Evolutionary conservation across 2,329 filamentous ascomycete species (phyloP), one percentile per base, ranked within the genome.

Genomic region (Neurospora crassa): DNA sequence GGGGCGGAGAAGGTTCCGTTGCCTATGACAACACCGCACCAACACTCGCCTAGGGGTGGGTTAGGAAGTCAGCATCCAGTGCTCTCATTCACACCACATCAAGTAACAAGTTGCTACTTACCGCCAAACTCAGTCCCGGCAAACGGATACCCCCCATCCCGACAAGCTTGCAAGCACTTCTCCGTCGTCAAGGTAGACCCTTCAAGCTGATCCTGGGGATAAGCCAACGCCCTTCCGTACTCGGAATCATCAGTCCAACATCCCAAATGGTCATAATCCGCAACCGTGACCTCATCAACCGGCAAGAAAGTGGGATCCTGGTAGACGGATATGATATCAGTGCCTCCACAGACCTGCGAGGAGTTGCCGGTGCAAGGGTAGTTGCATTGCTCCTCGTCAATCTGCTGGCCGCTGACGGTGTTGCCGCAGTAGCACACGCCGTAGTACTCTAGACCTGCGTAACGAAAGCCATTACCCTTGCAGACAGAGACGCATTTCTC

Each of bases 231-330:
- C 68, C 82, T 82, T 53, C 83, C 82, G 69, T 80, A 74, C 68
- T 73, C 73, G 24, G 80, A 80, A 70, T 81, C 76, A 73, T 87
- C 86, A 40, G 81, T 82, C 76, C 86, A 90, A 81, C 90, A 92
- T 70, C 90, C 90, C n/a, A 86, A 78, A 74, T 88, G 85, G 63
- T 82, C 81, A 83, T 89, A 92, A 67, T 84, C 82, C 70, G 82
- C 81, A 67, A 85, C 81, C 34, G 83, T 84, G 37, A 84, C 78
- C 69, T 85, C 80, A 73, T 81, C 84, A 72, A 80, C 79, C 34
- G 81, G 79, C 67, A 81, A 77, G 74, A 84, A 86, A 40, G 83
- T 86, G 4, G 83, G 81, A 68, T 87, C 85, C 75, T 83, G 79
- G 76, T 81, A 86, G 76, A 85, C 72, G 1, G 85, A 85, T 72